Base-by-base conservation (phyloP, 2,329 filamentous ascomycete species). In the Xylariales sp. region DNA sequence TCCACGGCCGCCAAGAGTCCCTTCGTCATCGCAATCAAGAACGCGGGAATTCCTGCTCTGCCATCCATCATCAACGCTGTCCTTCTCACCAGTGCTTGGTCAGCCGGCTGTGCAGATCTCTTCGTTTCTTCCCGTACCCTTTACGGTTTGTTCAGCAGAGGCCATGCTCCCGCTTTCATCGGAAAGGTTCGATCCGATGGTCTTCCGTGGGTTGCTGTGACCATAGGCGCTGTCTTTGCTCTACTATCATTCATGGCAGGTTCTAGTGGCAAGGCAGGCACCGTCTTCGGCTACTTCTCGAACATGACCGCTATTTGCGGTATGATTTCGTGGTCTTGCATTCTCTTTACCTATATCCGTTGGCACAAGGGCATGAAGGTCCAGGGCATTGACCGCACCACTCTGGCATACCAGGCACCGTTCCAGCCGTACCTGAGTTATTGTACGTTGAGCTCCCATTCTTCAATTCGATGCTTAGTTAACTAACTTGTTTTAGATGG, bases 351-450 rank as follows among this genome's bases (percentile, higher is more conserved):
- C 12, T 46, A 42, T 17, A 42, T 53, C 15, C 51, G 49, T 3
- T 53, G 44, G 44, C 39, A 52, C 18, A 47, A 50, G 25, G 51
- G 49, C 16, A 30, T 53, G 4, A 48, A 49, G 34, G 39, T 30
- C 5, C 48, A 52, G 23, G 48, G 48, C 6, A 51, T 53, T 29
- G 46, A 50, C 34, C 44, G 49, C 14, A 47, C 40, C 17, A 48
- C 44, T 11, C 38, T 53, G 14, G 40, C 34, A 13, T 44, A 38
- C 19, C 34, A 14, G 7, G 33, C 38, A 16, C 38, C 33, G 5
- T 35, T 34, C 15, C 34, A 41, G 29, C 41, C 38, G 5, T 40
- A 40, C 29, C 18, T 40, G 13, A 37, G 33, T 16, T 43, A 34
- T 20, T 44, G 33, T 35, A 16, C 10, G 21, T 25, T 2, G n/a